A percentile compares a stretch with the other conserved stretches of the same genome.
Evolutionary conservation across 441 rosid genomes (phyloP).

Genomic region (Gossypium davidsonii): DNA sequence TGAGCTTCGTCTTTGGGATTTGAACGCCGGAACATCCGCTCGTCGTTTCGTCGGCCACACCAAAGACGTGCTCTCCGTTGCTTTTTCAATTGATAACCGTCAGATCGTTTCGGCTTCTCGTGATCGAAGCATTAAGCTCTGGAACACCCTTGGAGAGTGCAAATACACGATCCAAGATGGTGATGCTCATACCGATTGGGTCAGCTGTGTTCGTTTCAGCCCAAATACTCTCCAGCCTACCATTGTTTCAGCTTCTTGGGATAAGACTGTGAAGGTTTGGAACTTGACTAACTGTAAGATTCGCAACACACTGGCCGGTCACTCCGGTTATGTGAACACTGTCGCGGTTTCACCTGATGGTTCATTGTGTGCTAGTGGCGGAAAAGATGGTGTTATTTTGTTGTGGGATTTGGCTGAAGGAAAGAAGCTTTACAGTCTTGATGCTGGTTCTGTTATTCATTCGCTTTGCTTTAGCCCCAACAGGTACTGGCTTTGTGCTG

Average conservation of each 20-base stretch:
- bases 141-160: conserved; percentile 93
- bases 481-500: conserved; percentile 96
- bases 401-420: conserved; percentile 96
- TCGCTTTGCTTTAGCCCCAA: conserved; percentile 89
- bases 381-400: conserved; percentile 83
- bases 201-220: conserved; percentile 84
- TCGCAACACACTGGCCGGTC: conserved; percentile 63
- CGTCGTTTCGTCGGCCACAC: conserved; percentile 91
- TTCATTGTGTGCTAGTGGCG: conserved; percentile 90
- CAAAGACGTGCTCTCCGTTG: conserved; percentile 89
- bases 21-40: conserved; percentile 59
- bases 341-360: conserved; percentile 98
- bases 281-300: conserved; percentile 85
- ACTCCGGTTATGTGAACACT: conserved; percentile 79
- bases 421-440: conserved; percentile 79
- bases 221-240: conserved; percentile 74
- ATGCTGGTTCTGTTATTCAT: conserved; percentile 66
- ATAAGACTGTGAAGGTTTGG: conserved; percentile 86
- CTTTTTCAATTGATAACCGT: conserved; percentile 91
- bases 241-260: conserved; percentile 81
- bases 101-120: conserved; percentile 97
- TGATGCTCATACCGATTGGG: conserved; percentile 79
- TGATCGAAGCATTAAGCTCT: conserved; percentile 72
- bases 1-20: conserved; percentile 98
- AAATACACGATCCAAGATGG: conserved; percentile 81